Evolutionary conservation across 805 yeast species (phyloP), one percentile per base, ranked within the genome.

Genomic region (Zygoascus ofunaensis): DNA sequence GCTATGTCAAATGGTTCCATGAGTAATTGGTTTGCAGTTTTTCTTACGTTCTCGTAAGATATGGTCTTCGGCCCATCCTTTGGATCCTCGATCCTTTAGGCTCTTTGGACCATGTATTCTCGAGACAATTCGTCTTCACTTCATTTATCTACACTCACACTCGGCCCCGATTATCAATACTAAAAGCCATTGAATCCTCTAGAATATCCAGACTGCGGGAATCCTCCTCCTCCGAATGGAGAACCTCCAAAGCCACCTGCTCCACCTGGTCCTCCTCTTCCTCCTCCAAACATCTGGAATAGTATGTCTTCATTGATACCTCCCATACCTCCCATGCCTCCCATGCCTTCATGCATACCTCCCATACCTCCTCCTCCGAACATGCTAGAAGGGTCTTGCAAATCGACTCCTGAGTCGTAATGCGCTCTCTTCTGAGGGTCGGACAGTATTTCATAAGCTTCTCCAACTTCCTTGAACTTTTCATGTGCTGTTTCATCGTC

Each of bases 391-490:
- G 60, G 63, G 39, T 58, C 66, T 39, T 66, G 62, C n/a, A 65
- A 53, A 61, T 83, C 89, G 64, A 94, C 96, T 56, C 83, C 90
- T 49, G 81, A 79, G 65, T 92, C 97, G 60, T 87, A 90, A 3
- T 83, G 59, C 19, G 82, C 84, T 69, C 97, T 82, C 72, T 89
- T 90, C 60, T 89, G 84, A 17, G 82, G 73, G 61, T 89, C 97
- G 8, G 85, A 75, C 49, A 89, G 72, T 4, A 84, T 72, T 64
- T 90, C 97, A 63, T 89, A 77, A 4, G 97, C 96, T 49, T 77
- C 77, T 3, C 90, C 80, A 58, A 87, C 74, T 62, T 87, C 95
- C 66, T 90, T 90, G 67, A 90, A 90, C 68, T 85, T 87, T 61
- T 90, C 97, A 43, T 94, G 92, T 14, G 95, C 96, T 61, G 82